A percentile compares a stretch with the other conserved stretches of the same genome.
Conservation (phyloP, 225 moss, liverwort and hornwort species). For the Rhytidiadelphus loreus region DNA sequence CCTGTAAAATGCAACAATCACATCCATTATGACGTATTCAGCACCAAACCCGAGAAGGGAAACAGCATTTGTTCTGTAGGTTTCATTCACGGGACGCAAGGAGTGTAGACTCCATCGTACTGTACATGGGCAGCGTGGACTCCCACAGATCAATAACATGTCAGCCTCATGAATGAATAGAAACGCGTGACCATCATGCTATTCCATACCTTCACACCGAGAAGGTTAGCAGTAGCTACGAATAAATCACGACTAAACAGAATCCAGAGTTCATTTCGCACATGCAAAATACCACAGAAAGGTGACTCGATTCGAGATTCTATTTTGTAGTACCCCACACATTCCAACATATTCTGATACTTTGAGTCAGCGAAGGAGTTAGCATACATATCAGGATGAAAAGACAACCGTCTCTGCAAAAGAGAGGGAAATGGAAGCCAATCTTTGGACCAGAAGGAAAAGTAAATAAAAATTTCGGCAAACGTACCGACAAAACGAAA, state of each 20-base stretch:
- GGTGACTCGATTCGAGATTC: background rate
- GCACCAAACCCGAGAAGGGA: background rate
- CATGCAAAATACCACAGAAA: background rate
- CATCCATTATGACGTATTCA: background rate
- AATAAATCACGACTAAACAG: background rate
- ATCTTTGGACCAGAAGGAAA: background rate
- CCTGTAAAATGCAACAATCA: conserved; percentile 7
- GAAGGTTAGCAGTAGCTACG: background rate
- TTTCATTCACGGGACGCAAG: background rate
- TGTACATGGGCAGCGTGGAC: background rate
- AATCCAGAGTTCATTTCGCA: background rate
- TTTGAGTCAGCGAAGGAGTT: background rate
- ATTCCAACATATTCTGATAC: background rate
- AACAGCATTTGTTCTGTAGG: background rate
- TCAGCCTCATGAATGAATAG: background rate
- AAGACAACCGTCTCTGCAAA: background rate
- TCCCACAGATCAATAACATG: background rate
- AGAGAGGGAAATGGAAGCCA: background rate
- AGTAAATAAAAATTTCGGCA: background rate
- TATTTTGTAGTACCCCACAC: background rate
- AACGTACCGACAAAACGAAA: background rate
- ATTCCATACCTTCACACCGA: background rate
- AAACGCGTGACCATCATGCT: background rate
- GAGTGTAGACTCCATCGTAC: background rate
- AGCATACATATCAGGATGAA: background rate